phyloP scores from a whole-genome alignment of 371 early-diverging fungal genomes.

The Saksenaea oblongispora region DNA sequence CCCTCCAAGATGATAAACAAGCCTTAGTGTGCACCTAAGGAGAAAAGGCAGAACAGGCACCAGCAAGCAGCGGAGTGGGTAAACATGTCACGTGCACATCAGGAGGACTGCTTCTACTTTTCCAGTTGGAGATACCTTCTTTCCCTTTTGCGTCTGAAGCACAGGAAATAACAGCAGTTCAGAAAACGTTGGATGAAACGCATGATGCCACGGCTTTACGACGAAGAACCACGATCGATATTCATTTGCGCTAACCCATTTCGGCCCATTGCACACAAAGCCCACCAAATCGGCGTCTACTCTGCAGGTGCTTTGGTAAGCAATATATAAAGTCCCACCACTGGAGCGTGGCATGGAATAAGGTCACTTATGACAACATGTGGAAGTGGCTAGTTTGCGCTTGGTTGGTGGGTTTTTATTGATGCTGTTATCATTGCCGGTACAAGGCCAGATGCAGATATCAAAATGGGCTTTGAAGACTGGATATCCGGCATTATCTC shows the following conservation, averaged over 20 bases:
- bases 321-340: neutral
- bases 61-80: too few species aligned
- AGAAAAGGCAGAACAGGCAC: too few species aligned
- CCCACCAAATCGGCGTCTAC: constrained; percentile 54
- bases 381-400: constrained; percentile 58
- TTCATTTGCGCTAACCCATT: constrained; percentile 46
- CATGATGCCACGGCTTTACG: constrained; percentile 27
- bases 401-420: constrained; percentile 87
- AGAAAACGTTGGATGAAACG: neutral
- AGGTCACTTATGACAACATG: constrained; percentile 1
- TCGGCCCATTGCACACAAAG: constrained; percentile 50
- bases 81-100: too few species aligned
- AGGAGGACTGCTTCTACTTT: too few species aligned
- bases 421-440: constrained; percentile 64
- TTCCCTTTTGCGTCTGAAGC: too few species aligned
- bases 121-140: too few species aligned
- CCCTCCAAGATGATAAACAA: too few species aligned
- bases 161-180: too few species aligned
- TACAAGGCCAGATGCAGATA: constrained; percentile 22
- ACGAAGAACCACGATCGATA: constrained; percentile 47
- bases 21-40: too few species aligned
- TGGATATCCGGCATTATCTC: constrained; percentile 80
- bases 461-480: constrained; percentile 71
- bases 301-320: constrained; percentile 57
- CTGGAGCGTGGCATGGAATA: neutral